Evolutionary conservation across 1,284 basidiomycete genomes (phyloP).

Genomic region (Fistulinella cinereoalba): DNA sequence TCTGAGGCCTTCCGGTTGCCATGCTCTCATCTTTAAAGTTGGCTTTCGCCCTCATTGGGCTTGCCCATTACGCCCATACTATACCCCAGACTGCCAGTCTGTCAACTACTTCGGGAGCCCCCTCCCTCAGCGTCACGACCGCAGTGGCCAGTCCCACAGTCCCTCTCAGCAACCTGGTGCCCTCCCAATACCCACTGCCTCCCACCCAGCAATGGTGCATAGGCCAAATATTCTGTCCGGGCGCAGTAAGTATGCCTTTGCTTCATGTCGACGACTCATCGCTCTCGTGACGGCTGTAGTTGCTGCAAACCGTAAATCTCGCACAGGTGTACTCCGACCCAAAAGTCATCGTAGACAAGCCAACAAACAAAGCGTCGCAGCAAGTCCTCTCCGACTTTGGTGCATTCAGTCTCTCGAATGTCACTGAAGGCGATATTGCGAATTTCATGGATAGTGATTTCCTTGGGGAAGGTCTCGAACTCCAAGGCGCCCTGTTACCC

Average conservation of each 20-base stretch:
- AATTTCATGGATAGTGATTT: slow-evolving; percentile 79
- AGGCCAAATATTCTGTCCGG: slow-evolving; percentile 81
- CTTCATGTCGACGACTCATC: too few species aligned
- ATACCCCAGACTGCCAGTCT: slow-evolving; percentile 5
- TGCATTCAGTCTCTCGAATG: slow-evolving; percentile 44
- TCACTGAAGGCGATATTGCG: slow-evolving; percentile 60
- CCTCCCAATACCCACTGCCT: slow-evolving; percentile 68
- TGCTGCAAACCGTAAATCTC: slow-evolving; percentile 84
- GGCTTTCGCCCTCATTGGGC: slow-evolving; percentile 11
- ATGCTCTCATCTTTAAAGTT: slow-evolving; percentile 5
- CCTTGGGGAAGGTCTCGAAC: slow-evolving; percentile 80
- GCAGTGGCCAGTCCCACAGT: slow-evolving; percentile 63
- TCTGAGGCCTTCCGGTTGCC: not conserved
- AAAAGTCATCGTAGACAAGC: slow-evolving; percentile 92
- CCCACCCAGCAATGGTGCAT: slow-evolving; percentile 77
- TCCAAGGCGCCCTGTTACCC: slow-evolving; percentile 60
- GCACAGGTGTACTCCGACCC: slow-evolving; percentile 75
- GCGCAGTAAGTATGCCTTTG: slow-evolving; percentile 67
- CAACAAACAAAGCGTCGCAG: slow-evolving; percentile 64
- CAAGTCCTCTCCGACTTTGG: slow-evolving; percentile 71
- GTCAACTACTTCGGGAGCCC: slow-evolving; percentile 18
- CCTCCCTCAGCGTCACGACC: slow-evolving; percentile 51
- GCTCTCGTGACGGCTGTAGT: slow-evolving; percentile 47
- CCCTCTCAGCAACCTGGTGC: slow-evolving; percentile 51
- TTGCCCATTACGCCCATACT: slow-evolving; percentile 13